Evolutionary conservation across 129 eudicot genomes (phyloP), one percentile per base, ranked within the genome.

Genomic region (Dittrichia graveolens): DNA sequence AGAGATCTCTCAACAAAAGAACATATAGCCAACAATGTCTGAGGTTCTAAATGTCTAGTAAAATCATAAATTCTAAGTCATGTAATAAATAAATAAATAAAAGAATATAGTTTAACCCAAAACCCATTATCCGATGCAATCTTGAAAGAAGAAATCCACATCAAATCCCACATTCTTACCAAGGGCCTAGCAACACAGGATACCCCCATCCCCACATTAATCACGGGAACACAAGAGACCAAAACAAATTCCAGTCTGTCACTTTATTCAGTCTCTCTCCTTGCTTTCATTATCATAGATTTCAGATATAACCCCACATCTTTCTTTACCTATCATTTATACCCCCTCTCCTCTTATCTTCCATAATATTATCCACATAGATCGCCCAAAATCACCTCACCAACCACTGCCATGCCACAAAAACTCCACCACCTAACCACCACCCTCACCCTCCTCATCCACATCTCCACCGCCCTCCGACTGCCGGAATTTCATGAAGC

Each of bases 401-500:
- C 4, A 44, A 57, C 68, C 63, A 67, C 53, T 62, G 59, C 75
- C 50, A 76, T 65, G 79, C 19, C 66, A 43, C 59, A 34, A 65
- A 55, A 44, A 50, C 62, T 39, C 39, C 46, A 31, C 58, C 65
- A 54, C 65, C 19, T 56, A 11, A 10, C 13, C 38, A 43, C 11
- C 67, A 58, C 50, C 41, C 48, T 58, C 31, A n/a, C 19, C 71
- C 39, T 64, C 58, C 35, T 72, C 57, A 12, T 48, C 55, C 49
- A 31, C 65, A 48, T 42, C 79, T 39, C 58, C 64, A 0, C 50
- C 71, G 5, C 40, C 45, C 70, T 68, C 39, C 64, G 53, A 43
- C 85, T 73, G 40, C 94, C 87, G 42, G 67, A 77, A 46, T 92
- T 81, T 73, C 83, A 57, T 13, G 97, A 92, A 78, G 97, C 97